phyloP scores from a whole-genome alignment of 495 filamentous ascomycete species.

The Annulohypoxylon maeteangense region DNA sequence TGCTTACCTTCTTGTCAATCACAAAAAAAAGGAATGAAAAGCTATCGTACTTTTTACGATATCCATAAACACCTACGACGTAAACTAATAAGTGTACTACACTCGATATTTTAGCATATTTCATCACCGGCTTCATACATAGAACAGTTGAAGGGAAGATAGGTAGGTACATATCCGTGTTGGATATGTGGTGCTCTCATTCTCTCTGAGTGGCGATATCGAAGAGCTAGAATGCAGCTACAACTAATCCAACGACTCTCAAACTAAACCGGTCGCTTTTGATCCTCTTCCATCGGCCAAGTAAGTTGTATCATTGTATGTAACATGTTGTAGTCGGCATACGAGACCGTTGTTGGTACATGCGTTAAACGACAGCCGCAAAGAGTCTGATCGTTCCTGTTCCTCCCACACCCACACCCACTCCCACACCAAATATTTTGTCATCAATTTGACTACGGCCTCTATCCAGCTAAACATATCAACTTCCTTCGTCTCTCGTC shows the following conservation, averaged over 20 bases:
- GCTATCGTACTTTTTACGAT: too few species aligned
- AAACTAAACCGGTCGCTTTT: constrained; percentile 5
- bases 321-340: neutral
- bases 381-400: constrained; percentile 5
- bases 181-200: constrained; percentile 33
- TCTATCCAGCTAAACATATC: constrained; percentile 34
- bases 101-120: too few species aligned
- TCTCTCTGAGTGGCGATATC: constrained; percentile 37
- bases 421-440: neutral
- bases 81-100: too few species aligned
- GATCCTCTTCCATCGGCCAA: constrained; percentile 14
- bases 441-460: constrained; percentile 24
- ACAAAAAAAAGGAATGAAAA: too few species aligned
- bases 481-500: constrained; percentile 10
- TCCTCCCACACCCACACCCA: neutral
- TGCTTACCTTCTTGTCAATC: too few species aligned
- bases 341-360: constrained; percentile 11
- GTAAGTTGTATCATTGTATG: constrained; percentile 13
- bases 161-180: constrained; percentile 13
- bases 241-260: constrained; percentile 33
- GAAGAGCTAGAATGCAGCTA: constrained; percentile 27
- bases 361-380: constrained; percentile 12
- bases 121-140: neutral
- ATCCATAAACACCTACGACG: too few species aligned
- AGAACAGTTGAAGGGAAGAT: too few species aligned